Evolutionary conservation across 2,329 filamentous ascomycete genomes (phyloP).

Genomic region (Fusarium marasasianum): DNA sequence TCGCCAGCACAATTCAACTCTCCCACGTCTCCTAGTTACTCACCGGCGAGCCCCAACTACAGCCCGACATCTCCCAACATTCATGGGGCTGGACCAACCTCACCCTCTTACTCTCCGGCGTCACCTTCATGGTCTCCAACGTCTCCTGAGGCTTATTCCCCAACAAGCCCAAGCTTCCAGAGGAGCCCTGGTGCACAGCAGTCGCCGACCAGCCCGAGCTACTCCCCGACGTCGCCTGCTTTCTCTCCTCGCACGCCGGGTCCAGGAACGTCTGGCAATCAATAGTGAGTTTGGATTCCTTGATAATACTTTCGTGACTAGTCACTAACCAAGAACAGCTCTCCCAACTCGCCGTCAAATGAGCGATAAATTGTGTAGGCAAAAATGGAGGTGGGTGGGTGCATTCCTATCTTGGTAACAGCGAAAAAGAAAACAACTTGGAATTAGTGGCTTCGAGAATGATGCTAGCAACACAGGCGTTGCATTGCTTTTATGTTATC

Average conservation of each 20-base stretch:
- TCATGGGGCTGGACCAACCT: constrained; percentile 55
- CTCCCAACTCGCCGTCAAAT: constrained; percentile 55
- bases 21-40: constrained; percentile 78
- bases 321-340: constrained; percentile 49
- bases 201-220: constrained; percentile 75
- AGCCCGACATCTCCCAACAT: constrained; percentile 73
- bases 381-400: not conserved
- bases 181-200: constrained; percentile 62
- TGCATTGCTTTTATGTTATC: not conserved
- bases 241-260: constrained; percentile 59
- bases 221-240: constrained; percentile 70
- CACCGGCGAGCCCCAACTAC: constrained; percentile 76
- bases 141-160: constrained; percentile 71
- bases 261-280: constrained; percentile 54
- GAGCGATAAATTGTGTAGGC: constrained; percentile 33
- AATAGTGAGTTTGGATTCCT: constrained; percentile 47
- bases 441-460: not conserved
- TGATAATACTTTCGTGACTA: not conserved
- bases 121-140: constrained; percentile 84
- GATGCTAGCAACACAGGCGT: not conserved
- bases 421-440: not conserved
- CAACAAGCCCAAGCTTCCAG: constrained; percentile 69
- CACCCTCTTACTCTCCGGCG: constrained; percentile 73
- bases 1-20: constrained; percentile 80
- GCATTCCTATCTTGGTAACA: not conserved